phyloP scores from a whole-genome alignment of 2,329 filamentous ascomycete genomes.

The Aspergillus quadrilineatus region DNA sequence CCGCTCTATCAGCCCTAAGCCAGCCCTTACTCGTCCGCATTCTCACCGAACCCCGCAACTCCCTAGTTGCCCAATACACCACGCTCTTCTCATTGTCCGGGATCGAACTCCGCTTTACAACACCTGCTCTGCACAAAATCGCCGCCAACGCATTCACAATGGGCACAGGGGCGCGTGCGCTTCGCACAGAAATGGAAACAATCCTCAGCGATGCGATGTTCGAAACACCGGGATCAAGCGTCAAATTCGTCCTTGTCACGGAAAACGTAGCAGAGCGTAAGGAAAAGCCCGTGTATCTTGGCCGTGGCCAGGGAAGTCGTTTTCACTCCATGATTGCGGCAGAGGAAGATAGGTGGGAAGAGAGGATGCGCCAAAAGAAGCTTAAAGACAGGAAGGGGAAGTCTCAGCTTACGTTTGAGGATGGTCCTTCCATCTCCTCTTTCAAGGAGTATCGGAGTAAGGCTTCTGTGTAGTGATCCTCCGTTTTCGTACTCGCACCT shows the following conservation, averaged over 20 bases:
- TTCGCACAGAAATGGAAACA: constrained; percentile 78
- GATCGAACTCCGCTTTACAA: constrained; percentile 78
- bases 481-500: background rate
- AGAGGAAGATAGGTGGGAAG: constrained; percentile 53
- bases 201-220: constrained; percentile 79
- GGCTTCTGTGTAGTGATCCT: constrained; percentile 27
- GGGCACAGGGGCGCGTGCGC: constrained; percentile 75
- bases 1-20: constrained; percentile 75
- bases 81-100: constrained; percentile 79
- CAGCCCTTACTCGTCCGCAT: constrained; percentile 73
- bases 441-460: constrained; percentile 49
- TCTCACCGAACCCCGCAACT: constrained; percentile 88
- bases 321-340: constrained; percentile 52
- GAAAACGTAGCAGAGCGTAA: constrained; percentile 65
- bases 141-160: constrained; percentile 67
- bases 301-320: constrained; percentile 51
- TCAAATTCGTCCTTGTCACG: constrained; percentile 72
- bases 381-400: constrained; percentile 27
- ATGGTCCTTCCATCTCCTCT: constrained; percentile 27
- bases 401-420: constrained; percentile 12
- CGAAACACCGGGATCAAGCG: constrained; percentile 65
- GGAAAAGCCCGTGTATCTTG: constrained; percentile 55
- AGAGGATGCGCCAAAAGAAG: constrained; percentile 36
- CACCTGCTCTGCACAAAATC: constrained; percentile 74
- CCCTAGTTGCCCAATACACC: constrained; percentile 82